Evolutionary conservation across 164 flowering plant species (phyloP).

Genomic region (Vitis amurensis): DNA sequence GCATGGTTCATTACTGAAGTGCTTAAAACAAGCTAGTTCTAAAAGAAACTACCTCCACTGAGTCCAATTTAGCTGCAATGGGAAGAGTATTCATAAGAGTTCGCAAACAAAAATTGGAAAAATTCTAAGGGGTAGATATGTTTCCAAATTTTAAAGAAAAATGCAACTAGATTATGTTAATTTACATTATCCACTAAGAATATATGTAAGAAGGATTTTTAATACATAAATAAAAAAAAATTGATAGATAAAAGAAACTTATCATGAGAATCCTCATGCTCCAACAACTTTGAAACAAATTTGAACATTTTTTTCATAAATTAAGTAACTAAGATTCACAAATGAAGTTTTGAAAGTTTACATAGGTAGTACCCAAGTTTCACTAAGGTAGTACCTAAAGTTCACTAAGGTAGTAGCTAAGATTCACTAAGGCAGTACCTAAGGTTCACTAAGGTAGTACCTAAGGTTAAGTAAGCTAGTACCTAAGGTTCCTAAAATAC

Average conservation of each 20-base stretch:
- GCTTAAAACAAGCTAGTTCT: constrained; percentile 74
- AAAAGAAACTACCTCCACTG: constrained; percentile 63
- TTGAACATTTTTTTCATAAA: constrained; percentile 56
- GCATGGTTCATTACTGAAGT: constrained; percentile 63
- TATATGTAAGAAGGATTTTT: no score
- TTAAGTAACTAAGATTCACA: no score
- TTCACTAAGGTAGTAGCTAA: no score
- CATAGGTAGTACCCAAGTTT: no score
- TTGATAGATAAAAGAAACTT: constrained; percentile 19
- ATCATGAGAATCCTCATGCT: constrained; percentile 86
- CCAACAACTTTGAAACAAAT: constrained; percentile 57
- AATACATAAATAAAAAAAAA: not conserved
- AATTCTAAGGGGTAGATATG: not conserved
- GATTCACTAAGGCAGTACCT: no score
- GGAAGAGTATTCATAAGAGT: constrained; percentile 1
- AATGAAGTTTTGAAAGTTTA: no score
- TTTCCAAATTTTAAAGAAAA: not conserved
- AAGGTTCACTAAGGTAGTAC: no score
- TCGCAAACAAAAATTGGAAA: not conserved
- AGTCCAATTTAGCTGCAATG: constrained; percentile 63
- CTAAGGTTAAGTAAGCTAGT: no score
- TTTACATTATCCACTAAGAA: no score
- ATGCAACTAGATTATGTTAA: not conserved
- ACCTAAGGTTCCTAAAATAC: no score
- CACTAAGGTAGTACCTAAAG: no score